Evolutionary conservation across 164 flowering plant genomes (phyloP), one percentile per base, ranked within the genome.

Genomic region (Kingdonia uniflora): DNA sequence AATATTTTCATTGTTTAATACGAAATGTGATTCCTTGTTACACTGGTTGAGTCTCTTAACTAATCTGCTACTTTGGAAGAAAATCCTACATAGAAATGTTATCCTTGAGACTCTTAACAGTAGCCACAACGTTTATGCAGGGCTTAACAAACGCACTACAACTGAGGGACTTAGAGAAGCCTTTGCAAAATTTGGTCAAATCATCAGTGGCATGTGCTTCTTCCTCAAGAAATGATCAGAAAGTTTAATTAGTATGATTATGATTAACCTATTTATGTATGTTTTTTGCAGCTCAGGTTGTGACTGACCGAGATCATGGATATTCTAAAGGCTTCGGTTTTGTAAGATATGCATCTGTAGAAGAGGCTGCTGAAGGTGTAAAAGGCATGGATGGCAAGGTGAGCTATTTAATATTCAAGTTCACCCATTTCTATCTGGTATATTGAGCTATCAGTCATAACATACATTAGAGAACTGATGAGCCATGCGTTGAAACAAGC

Each of bases 381-480:
- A 61, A 74, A 64, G 96, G 95, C 65, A 87, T 87, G 96, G 86
- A 87, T 76, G 96, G 95, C 41, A 77, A 82, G 81, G 92, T 87
- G 37, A 76, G 80, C 59, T 49, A 49, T 45, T 21, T 22, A 26
- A 20, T 4, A 6, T 14, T 47, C n/a, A 11, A 47, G n/a, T 47
- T 12, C 19, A 14, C 6, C 46, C 38, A 21, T 14, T 5, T 10
- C 2, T 14, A 19, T 49, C 19, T 24, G 20, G 2, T 6, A 22
- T 16, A 29, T 29, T 29, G 35, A 29, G 8, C 35, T 29, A 8
- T 29, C 35, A 3, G 35, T 29, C 35, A 29, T 8, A 29, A 29
- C 35, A 29, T 29, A 8, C 35, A 29, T 29, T n/a, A n/a, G n/a
- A 29, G 4, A 29, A 29, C 8, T 8, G 35, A 29, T 8, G 8